phyloP scores from a whole-genome alignment of 805 yeast species.

The Jamesozyma lodderae region DNA sequence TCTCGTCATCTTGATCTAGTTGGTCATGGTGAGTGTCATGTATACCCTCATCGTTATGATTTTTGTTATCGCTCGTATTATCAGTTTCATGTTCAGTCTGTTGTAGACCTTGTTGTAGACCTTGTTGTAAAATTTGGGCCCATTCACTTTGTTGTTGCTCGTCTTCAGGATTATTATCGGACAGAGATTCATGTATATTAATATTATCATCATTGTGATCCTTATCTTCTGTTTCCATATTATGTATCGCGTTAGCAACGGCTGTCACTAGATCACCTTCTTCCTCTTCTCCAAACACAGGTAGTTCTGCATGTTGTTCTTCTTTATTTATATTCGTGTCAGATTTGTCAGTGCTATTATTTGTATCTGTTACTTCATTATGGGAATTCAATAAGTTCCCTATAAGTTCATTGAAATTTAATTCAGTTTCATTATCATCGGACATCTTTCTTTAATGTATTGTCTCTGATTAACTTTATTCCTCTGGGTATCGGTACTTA shows the following conservation, averaged over 20 bases:
- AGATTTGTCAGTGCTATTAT: background rate
- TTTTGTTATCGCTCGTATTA: conserved; percentile 4
- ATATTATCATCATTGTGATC: background rate
- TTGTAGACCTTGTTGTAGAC: conserved; percentile 14
- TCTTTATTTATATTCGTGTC: background rate
- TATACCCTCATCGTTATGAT: conserved; percentile 1
- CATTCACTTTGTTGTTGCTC: conserved; percentile 18
- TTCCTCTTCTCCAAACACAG: conserved; percentile 17
- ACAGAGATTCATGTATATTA: background rate
- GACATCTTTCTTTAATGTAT: background rate
- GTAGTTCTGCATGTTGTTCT: conserved; percentile 13
- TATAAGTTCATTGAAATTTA: conserved; percentile 28
- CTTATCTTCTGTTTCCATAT: conserved; percentile 8
- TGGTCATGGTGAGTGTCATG: conserved; percentile 6
- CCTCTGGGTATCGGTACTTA: too few species aligned
- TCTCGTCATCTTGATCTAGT: conserved; percentile 29
- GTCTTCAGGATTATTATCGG: background rate
- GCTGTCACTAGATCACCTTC: conserved; percentile 32
- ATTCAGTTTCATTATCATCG: conserved; percentile 23
- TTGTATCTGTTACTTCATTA: background rate
- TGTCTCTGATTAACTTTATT: too few species aligned
- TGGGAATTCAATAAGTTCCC: conserved; percentile 25
- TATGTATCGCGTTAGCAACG: conserved; percentile 34
- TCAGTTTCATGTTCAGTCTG: conserved; percentile 7
- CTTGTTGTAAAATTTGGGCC: conserved; percentile 27